A percentile compares a stretch with the other conserved stretches of the same genome.
Conservation (phyloP, 2,329 filamentous ascomycete species). For the Rutstroemia sydowiana region DNA sequence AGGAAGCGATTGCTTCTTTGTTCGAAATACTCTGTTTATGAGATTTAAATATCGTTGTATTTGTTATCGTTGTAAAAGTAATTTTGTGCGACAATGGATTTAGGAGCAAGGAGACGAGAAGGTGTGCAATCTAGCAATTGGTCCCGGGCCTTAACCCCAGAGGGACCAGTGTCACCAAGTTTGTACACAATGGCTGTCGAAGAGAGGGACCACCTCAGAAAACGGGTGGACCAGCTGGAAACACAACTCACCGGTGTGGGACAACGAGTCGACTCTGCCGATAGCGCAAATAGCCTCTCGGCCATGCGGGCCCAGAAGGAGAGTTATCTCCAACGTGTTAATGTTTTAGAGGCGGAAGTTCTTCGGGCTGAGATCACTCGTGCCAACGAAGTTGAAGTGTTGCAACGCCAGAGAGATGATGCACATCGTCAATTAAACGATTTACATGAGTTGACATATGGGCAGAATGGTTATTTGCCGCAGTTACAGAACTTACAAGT, state of each 20-base stretch:
- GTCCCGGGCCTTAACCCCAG: background rate
- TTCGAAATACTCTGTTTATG: no score
- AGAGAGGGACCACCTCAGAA: slow-evolving; percentile 1
- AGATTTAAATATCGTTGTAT: no score
- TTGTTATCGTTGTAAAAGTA: no score
- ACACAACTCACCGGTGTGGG: background rate
- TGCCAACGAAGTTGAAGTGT: background rate
- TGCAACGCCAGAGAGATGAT: background rate
- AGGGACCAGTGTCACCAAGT: background rate
- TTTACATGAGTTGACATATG: background rate
- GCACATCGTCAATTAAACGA: background rate
- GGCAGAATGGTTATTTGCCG: background rate
- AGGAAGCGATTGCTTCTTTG: no score
- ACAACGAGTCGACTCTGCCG: background rate
- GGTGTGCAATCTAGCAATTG: background rate
- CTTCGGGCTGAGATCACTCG: background rate
- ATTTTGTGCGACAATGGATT: no score
- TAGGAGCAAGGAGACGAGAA: background rate
- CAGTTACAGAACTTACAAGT: slow-evolving; percentile 3
- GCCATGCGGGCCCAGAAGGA: background rate
- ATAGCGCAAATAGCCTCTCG: background rate
- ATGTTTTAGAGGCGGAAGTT: background rate
- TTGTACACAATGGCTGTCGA: background rate
- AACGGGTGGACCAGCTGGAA: background rate
- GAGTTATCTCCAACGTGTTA: background rate